phyloP scores from a whole-genome alignment of 2,329 filamentous ascomycete species.

The Golovinomyces cichoracearum region DNA sequence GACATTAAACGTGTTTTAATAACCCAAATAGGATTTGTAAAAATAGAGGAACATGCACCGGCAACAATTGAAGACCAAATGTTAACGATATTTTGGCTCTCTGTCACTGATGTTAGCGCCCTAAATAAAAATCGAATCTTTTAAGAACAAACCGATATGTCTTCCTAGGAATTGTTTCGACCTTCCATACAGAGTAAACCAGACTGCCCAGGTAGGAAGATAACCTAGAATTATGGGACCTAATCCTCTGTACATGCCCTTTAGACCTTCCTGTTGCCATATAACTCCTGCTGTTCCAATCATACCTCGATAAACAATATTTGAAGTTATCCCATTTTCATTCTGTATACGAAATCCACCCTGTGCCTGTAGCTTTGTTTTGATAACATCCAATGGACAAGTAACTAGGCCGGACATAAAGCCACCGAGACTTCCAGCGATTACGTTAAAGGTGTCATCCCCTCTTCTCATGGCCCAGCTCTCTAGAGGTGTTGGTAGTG shows the following conservation, averaged over 20 bases:
- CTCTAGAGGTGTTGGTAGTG: conserved; percentile 22
- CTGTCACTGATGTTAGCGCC: conserved; percentile 17
- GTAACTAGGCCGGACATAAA: conserved; percentile 86
- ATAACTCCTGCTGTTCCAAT: conserved; percentile 68
- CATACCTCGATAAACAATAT: conserved; percentile 54
- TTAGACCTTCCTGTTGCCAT: conserved; percentile 64
- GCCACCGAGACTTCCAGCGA: conserved; percentile 69
- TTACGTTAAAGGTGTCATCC: conserved; percentile 47
- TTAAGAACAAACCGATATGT: conserved; percentile 27
- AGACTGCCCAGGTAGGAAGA: conserved; percentile 92
- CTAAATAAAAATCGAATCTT: neutral
- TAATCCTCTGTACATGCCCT: conserved; percentile 76
- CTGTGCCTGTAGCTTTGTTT: conserved; percentile 91
- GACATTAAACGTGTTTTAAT: conserved; percentile 98
- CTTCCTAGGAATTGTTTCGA: conserved; percentile 50
- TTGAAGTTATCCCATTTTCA: conserved; percentile 11
- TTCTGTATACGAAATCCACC: conserved; percentile 40
- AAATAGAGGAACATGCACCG: conserved; percentile 74
- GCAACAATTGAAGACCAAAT: conserved; percentile 78
- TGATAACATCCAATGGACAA: conserved; percentile 94
- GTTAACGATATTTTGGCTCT: conserved; percentile 52
- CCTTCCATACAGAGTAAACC: conserved; percentile 87
- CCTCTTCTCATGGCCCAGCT: conserved; percentile 30
- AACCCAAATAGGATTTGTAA: conserved; percentile 96
- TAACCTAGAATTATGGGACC: conserved; percentile 91